A percentile compares a stretch with the other conserved stretches of the same genome.
Conservation (phyloP, 2,329 filamentous ascomycete species). For the Phaeosphaeriaceae sp. region DNA sequence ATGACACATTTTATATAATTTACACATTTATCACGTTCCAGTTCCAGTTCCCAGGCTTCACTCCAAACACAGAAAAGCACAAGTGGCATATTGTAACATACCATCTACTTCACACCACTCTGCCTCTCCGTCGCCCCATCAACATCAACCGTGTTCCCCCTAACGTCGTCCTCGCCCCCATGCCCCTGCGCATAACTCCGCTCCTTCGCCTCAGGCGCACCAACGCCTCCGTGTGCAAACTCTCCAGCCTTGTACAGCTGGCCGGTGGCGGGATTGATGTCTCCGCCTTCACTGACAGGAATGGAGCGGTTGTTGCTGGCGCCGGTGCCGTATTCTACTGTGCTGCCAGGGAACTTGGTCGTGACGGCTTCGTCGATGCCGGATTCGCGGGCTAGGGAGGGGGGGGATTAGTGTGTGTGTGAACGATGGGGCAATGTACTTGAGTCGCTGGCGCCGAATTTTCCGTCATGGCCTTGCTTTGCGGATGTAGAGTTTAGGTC, state of each 20-base stretch:
- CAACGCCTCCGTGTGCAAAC: constrained; percentile 52
- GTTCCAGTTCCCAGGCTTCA: too few relatives aligned
- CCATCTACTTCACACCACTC: constrained; percentile 1
- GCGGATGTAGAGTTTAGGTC: constrained; percentile 55
- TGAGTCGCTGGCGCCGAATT: constrained; percentile 33
- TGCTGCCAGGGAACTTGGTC: constrained; percentile 53
- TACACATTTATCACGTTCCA: too few relatives aligned
- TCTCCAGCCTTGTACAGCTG: constrained; percentile 55
- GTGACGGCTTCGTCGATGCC: constrained; percentile 54
- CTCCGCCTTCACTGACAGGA: constrained; percentile 55
- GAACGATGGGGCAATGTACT: constrained; percentile 36
- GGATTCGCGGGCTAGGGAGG: background rate
- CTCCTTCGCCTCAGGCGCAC: constrained; percentile 56
- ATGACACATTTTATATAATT: too few relatives aligned
- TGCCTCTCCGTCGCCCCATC: constrained; percentile 2
- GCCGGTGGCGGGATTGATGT: constrained; percentile 49
- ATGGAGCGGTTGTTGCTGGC: constrained; percentile 57
- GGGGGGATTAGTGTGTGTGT: background rate
- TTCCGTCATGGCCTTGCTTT: constrained; percentile 45
- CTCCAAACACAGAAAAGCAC: too few relatives aligned
- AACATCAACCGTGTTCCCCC: constrained; percentile 42
- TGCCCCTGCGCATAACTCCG: constrained; percentile 46
- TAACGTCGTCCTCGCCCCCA: constrained; percentile 50
- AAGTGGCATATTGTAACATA: background rate
- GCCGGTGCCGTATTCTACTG: constrained; percentile 52